Base-by-base conservation (phyloP, 2,329 filamentous ascomycete genomes). In the Myriosclerotinia duriaeana region DNA sequence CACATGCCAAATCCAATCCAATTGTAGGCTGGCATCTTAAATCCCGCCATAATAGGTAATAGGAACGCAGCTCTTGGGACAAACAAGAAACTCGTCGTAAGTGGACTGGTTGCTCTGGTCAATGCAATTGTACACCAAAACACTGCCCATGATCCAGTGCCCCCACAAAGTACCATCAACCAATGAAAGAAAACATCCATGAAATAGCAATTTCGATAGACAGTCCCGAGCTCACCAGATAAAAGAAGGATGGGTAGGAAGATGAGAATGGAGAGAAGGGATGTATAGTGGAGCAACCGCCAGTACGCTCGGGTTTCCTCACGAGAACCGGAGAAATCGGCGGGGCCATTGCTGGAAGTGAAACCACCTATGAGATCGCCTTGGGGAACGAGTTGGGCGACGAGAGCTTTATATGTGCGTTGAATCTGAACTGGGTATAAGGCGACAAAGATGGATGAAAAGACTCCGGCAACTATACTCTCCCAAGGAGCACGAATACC, bases 171-270 rank as follows among this genome's bases (percentile, higher is more conserved):
- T 50, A 81, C 79, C 78, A 84, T 81, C 53, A 84, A 75, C 83
- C 83, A 85, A 75, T 84, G 84, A 73, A 82, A 85, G 2, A 82
- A 81, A 0, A 84, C 80, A 66, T 85, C 83, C 14, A 85, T 78
- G 74, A 84, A 81, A 64, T 84, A 83, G 65, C 83, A 83, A 68
- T 84, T 84, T 22, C 80, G 79, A 63, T 77, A 77, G 44, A 85
- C 83, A 65, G 81, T 78, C 6, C 74, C 72, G 2, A 83, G 70
- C 63, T 84, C 83, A 42, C 83, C 83, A 2, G 80, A 82, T 22
- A 85, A 68, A 36, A 84, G 72, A 26, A 83, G 78, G 53, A 84
- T 78, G 1, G 83, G 83, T 1, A 80, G 77, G 52, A 84, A 78
- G 2, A 84, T 73, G 40, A 81, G 69, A 53, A 85, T 78, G 4